Percentiles rank a stretch among this genome's conserved stretches.
Evolutionary conservation across 805 yeast species (phyloP).

Genomic region (Suhomyces prunicola): DNA sequence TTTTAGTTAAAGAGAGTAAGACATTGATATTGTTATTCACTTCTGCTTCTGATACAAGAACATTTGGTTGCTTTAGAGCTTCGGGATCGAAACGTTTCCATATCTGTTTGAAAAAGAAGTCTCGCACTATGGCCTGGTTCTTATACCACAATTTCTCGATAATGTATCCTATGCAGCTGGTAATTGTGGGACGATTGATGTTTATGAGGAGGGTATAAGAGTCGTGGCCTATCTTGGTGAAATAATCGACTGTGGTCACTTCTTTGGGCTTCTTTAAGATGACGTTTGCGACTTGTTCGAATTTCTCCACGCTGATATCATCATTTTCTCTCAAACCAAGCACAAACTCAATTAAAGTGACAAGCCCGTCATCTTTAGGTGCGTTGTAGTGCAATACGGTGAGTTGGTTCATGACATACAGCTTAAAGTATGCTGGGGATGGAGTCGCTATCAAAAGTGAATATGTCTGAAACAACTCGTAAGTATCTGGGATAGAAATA

Average conservation of each 20-base stretch:
- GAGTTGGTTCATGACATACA: conserved; percentile 47
- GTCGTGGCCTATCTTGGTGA: conserved; percentile 59
- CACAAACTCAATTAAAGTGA: conserved; percentile 69
- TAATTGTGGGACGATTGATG: conserved; percentile 59
- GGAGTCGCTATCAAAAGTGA: conserved; percentile 54
- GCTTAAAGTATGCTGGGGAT: conserved; percentile 45
- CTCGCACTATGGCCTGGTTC: conserved; percentile 50
- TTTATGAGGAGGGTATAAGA: conserved; percentile 54
- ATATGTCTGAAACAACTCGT: conserved; percentile 58
- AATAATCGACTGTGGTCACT: conserved; percentile 49
- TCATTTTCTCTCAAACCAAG: conserved; percentile 75
- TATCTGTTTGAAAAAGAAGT: conserved; percentile 54
- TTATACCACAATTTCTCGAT: conserved; percentile 49
- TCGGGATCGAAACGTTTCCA: conserved; percentile 46
- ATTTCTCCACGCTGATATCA: conserved; percentile 60
- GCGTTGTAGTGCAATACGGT: conserved; percentile 55
- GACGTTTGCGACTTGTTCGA: conserved; percentile 64
- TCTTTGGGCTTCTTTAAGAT: conserved; percentile 60
- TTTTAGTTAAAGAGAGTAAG: conserved; percentile 56
- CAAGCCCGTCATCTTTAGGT: conserved; percentile 58
- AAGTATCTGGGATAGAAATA: conserved; percentile 58
- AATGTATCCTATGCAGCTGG: conserved; percentile 54
- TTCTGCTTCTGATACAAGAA: conserved; percentile 43
- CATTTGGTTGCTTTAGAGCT: conserved; percentile 10
- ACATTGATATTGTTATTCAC: conserved; percentile 66